phyloP scores from a whole-genome alignment of 2,329 filamentous ascomycete genomes.

The Colletotrichum musae region DNA sequence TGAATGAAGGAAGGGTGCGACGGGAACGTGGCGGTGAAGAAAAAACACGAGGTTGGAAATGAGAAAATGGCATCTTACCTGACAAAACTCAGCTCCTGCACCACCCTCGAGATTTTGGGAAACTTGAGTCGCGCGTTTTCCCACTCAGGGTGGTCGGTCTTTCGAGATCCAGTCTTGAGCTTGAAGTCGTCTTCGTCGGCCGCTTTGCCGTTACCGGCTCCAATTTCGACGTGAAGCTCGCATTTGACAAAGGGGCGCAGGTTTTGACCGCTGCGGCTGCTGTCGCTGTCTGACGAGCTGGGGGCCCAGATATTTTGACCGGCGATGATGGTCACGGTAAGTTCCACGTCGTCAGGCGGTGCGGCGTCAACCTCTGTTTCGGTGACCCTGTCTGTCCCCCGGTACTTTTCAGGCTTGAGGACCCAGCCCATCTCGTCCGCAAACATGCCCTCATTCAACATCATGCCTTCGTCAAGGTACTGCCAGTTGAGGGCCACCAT shows the following conservation, averaged over 20 bases:
- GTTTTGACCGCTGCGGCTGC: conserved; percentile 49
- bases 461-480: conserved; percentile 92
- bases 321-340: conserved; percentile 81
- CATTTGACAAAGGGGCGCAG: conserved; percentile 83
- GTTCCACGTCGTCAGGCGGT: conserved; percentile 69
- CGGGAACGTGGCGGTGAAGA: conserved; percentile 22
- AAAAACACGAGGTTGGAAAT: conserved; percentile 30
- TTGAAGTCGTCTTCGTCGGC: conserved; percentile 71
- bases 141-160: conserved; percentile 76
- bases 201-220: conserved; percentile 53
- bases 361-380: conserved; percentile 62
- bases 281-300: conserved; percentile 49
- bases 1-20: conserved; percentile 12
- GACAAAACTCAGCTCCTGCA: conserved; percentile 80
- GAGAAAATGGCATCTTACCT: conserved; percentile 66
- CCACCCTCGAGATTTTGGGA: conserved; percentile 68
- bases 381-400: conserved; percentile 59
- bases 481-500: conserved; percentile 99
- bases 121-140: conserved; percentile 69
- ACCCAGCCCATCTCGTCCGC: conserved; percentile 88
- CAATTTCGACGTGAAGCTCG: conserved; percentile 84
- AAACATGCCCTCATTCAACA: conserved; percentile 98
- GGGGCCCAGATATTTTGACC: conserved; percentile 81
- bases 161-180: conserved; percentile 67
- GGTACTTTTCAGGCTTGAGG: conserved; percentile 85